phyloP scores from a whole-genome alignment of 192 early-diverging fungal genomes.

The Chytriomyces sp. region DNA sequence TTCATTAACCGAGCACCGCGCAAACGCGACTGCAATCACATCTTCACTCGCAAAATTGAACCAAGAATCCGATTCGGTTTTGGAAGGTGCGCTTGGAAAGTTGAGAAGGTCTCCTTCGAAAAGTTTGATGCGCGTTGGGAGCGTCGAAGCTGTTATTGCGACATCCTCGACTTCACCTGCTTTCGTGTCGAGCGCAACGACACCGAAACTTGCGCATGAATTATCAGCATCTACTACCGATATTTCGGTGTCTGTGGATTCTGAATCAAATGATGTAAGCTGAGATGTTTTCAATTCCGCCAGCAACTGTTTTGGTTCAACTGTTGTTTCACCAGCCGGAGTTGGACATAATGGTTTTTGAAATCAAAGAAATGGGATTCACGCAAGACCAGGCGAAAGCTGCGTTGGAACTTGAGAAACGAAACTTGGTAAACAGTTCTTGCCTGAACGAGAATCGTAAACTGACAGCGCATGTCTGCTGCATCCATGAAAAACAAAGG shows the following conservation, averaged over 20 bases:
- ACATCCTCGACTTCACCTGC: not conserved
- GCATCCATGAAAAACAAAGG: slow-evolving; percentile 31
- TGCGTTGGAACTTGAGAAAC: slow-evolving; percentile 60
- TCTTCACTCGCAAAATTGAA: slow-evolving; percentile 1
- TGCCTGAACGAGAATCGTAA: too few relatives aligned
- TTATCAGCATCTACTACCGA: not conserved
- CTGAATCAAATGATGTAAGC: not conserved
- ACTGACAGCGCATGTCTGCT: too few relatives aligned
- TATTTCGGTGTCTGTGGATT: not conserved
- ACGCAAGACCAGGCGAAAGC: slow-evolving; percentile 61
- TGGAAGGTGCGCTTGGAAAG: slow-evolving; percentile 32
- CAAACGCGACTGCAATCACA: slow-evolving; percentile 7
- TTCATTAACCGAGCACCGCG: not conserved
- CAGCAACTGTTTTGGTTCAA: not conserved
- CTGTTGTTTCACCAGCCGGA: slow-evolving; percentile 10
- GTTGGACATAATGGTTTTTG: slow-evolving; percentile 43
- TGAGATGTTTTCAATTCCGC: not conserved
- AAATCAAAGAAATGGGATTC: slow-evolving; percentile 77
- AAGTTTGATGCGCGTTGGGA: slow-evolving; percentile 18
- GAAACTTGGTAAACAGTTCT: slow-evolving; percentile 64
- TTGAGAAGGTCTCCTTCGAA: slow-evolving; percentile 3
- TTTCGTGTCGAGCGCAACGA: not conserved
- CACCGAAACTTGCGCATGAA: not conserved
- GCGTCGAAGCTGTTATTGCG: slow-evolving; percentile 5
- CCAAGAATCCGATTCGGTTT: not conserved